Base-by-base conservation (phyloP, 495 filamentous ascomycete genomes). In the Lindgomyces ingoldianus region DNA sequence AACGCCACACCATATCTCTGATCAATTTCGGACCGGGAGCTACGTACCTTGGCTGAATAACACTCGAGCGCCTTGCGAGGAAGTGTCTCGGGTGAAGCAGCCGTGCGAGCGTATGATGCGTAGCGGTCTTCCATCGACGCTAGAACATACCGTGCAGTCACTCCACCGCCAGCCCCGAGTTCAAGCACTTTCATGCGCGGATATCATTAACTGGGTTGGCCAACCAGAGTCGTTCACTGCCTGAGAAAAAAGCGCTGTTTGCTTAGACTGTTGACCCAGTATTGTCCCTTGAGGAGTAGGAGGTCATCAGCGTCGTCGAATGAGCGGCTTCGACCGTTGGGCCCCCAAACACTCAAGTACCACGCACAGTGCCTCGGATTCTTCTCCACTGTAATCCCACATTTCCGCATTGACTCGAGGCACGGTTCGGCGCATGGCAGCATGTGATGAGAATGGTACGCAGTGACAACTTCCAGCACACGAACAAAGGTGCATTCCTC, bases 181-280 rank as follows among this genome's bases (percentile, higher is more conserved):
- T n/a, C n/a, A n/a, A n/a, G n/a, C 75, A 26, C 75, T 62, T 52
- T 78, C 75, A 12, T 75, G 41, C 6, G 73, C 45, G 47, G 53
- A 9, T 18, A 52, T 21, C 8, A 48, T 11, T 8, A 21, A 33
- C 12, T 53, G 14, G 9, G 3, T 27, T 53, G 8, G 18, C 10
- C 27, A 8, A 3, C 36, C 10, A 19, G 50, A 26, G 3, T 18
- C 3, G n/a, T 61, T 64, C 3, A 85, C 53, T n/a, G 84, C 85
- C 26, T 85, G 75, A 14, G 72, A 72, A 63, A 87, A 87, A 11
- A 81, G 71, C 4, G 87, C 60, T 3, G 60, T 29, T 33, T 36
- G 11, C 4, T 36, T 41, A 64, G 41, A 27, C 58, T 64, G 8
- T 46, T 25, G 30, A 47, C 45, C 60, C 60, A 64, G 27, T 64